A percentile compares a stretch with the other conserved stretches of the same genome.
phyloP scores from a whole-genome alignment of 2,329 filamentous ascomycete species.

The Trichoderma breve region DNA sequence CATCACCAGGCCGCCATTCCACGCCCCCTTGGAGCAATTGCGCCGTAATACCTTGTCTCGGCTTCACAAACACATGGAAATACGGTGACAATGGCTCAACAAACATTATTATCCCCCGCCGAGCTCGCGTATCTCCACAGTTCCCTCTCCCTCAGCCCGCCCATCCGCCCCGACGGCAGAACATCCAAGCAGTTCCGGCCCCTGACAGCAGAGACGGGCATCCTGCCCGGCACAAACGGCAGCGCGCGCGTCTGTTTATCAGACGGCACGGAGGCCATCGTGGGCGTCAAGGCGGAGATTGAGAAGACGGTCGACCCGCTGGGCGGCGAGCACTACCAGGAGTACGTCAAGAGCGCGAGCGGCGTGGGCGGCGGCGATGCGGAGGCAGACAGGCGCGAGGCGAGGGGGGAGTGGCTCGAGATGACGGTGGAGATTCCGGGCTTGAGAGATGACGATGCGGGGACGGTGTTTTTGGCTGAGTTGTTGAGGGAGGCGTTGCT shows the following conservation, averaged over 20 bases:
- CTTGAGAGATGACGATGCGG: slow-evolving; percentile 82
- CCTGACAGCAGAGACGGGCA: slow-evolving; percentile 82
- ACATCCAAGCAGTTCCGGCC: slow-evolving; percentile 83
- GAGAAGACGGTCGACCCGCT: slow-evolving; percentile 59
- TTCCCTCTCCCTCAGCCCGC: slow-evolving; percentile 76
- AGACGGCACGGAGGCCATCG: slow-evolving; percentile 93
- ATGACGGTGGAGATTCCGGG: slow-evolving; percentile 90
- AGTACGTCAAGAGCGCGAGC: slow-evolving; percentile 29
- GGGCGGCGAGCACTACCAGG: slow-evolving; percentile 25
- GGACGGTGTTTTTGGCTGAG: slow-evolving; percentile 80
- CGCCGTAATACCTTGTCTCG: not conserved
- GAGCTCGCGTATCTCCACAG: slow-evolving; percentile 94
- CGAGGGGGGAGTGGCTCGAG: slow-evolving; percentile 74
- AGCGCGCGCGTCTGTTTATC: slow-evolving; percentile 91
- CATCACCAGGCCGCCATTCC: slow-evolving; percentile 9
- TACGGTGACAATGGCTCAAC: slow-evolving; percentile 56
- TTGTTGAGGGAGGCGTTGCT: slow-evolving; percentile 88
- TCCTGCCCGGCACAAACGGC: slow-evolving; percentile 86
- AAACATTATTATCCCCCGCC: slow-evolving; percentile 82
- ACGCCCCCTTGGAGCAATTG: not conserved
- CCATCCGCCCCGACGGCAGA: slow-evolving; percentile 87
- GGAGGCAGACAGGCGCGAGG: slow-evolving; percentile 40
- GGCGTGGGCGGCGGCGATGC: slow-evolving; percentile 41
- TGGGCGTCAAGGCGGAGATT: slow-evolving; percentile 93
- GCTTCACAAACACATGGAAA: not conserved